Evolutionary conservation across 345 rosid genomes (phyloP).

Genomic region (Toxicodendron radicans): DNA sequence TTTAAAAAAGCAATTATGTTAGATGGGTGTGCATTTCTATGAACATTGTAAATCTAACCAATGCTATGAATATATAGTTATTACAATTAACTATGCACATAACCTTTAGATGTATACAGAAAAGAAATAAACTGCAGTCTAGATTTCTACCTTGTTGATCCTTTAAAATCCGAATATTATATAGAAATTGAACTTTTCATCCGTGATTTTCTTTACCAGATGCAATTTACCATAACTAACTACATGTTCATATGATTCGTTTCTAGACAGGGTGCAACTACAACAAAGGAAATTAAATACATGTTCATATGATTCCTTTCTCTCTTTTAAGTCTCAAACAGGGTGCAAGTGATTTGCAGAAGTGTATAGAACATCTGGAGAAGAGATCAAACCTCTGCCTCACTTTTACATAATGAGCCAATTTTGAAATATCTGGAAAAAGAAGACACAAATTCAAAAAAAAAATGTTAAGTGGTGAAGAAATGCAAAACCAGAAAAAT

Average conservation of each 20-base stretch:
- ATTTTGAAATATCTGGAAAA: conserved; percentile 64
- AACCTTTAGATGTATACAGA: no score
- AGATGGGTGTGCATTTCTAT: neutral
- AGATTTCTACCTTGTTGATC: neutral
- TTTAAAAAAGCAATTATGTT: neutral
- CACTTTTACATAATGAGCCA: conserved; percentile 86
- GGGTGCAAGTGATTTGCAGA: neutral
- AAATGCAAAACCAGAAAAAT: neutral
- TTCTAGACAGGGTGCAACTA: neutral
- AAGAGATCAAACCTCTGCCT: conserved; percentile 79
- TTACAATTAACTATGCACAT: neutral
- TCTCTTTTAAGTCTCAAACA: neutral
- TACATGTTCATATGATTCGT: no score
- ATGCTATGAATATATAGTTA: neutral
- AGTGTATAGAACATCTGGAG: conserved; percentile 4
- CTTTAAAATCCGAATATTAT: neutral
- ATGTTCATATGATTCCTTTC: neutral
- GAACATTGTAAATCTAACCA: neutral
- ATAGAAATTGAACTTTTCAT: neutral
- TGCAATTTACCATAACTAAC: neutral
- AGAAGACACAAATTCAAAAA: conserved; percentile 20
- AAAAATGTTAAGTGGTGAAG: neutral
- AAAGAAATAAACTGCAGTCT: neutral
- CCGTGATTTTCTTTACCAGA: neutral
- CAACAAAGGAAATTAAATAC: neutral